Evolutionary conservation across 2,329 filamentous ascomycete genomes (phyloP).

Genomic region (Botrytis paeoniae): DNA sequence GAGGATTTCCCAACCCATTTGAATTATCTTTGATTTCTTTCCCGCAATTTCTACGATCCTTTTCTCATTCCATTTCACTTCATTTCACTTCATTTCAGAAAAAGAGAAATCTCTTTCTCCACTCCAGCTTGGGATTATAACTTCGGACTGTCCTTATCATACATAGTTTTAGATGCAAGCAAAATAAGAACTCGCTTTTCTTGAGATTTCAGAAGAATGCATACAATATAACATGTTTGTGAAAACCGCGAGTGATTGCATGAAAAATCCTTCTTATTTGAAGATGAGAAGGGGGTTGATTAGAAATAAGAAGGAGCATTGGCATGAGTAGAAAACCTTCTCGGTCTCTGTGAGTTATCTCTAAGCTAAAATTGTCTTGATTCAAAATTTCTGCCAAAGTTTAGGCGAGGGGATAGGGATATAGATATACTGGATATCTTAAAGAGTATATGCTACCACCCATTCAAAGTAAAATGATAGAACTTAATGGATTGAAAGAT

Average conservation of each 20-base stretch:
- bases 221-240: background rate
- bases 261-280: background rate
- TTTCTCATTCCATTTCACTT: too few species aligned
- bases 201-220: background rate
- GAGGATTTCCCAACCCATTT: too few species aligned
- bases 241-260: background rate
- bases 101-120: too few species aligned
- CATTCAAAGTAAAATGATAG: background rate
- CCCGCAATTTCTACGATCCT: too few species aligned
- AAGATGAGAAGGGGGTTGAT: too few species aligned
- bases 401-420: background rate
- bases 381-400: background rate
- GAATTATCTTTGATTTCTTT: too few species aligned
- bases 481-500: background rate
- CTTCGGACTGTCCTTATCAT: too few species aligned
- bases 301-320: rapidly evolving
- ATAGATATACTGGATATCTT: background rate
- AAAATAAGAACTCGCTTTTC: background rate
- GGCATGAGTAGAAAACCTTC: too few species aligned
- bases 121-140: too few species aligned
- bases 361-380: background rate
- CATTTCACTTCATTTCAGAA: too few species aligned
- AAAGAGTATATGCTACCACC: background rate
- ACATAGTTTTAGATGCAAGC: too few species aligned
- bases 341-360: rapidly evolving